Base-by-base conservation (phyloP, 1,139 yeast genomes). In the Kodamaea ohmeri region DNA sequence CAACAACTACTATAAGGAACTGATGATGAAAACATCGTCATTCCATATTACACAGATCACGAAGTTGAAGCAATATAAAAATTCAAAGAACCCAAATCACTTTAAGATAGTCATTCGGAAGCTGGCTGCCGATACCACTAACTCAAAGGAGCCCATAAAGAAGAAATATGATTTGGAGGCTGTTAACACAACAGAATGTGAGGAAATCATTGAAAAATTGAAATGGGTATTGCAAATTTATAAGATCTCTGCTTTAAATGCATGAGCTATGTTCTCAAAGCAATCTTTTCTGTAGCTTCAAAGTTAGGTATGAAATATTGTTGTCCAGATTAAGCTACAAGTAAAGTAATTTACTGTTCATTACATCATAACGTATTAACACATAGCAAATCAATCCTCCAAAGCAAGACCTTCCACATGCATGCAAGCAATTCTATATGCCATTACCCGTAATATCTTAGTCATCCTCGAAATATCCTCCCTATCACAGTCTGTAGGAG, bases 91-190 rank as follows among this genome's bases (percentile, higher is more conserved):
- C 21, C 92, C 94, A 0, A 74, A 76, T 27, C 84, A 86, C 53
- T 88, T 92, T 63, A 89, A 90, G 56, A 78, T 92, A 14, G 82
- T 87, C 13, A 81, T 90, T n/a, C 69, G 74, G 54, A 86, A 87
- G 55, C 65, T 51, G n/a, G 45, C 46, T 13, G 71, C 75, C 4
- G 80, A 78, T 3, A 71, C 79, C 8, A 63, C 63, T 1, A 58
- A 56, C 34, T 42, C 50, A 1, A 53, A 53, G 35, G 72, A 69
- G 11, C 51, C 55, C 1, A 43, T 63, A 5, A 63, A 67, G 41
- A 90, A 92, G 59, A 78, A 94, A 50, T 92, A 90, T 55, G 95
- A 88, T 50, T 73, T 92, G 44, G 97, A 90, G 51, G 95, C 96
- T 0, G 68, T 70, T 4, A 76, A 72, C 36, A 66, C 71, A 0